Conservation (phyloP, 371 early-diverging fungal species). For the Blyttiomyces sp. region DNA sequence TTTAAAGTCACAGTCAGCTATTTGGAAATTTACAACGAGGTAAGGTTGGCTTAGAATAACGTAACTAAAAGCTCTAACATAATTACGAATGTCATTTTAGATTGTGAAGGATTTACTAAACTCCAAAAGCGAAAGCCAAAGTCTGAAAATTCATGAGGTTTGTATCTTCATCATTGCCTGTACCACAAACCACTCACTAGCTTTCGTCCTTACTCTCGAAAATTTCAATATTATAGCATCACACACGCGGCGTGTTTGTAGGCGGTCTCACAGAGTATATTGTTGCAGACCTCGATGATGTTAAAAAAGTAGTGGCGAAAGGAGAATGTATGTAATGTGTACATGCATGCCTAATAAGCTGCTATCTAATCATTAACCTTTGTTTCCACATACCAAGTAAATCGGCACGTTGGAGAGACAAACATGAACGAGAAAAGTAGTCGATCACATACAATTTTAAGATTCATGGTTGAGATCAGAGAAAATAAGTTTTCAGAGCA, state of each 20-base stretch:
- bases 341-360: no score
- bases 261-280: slow-evolving; percentile 26
- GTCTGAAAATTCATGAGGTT: slow-evolving; percentile 43
- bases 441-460: slow-evolving; percentile 57
- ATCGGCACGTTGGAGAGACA: slow-evolving; percentile 53
- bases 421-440: slow-evolving; percentile 54
- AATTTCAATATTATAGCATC: no score
- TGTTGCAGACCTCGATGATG: slow-evolving; percentile 18
- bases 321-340: slow-evolving; percentile 26
- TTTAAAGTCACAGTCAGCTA: slow-evolving; percentile 50
- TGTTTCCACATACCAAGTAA: slow-evolving; percentile 21
- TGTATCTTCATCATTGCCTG: no score
- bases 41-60: no score
- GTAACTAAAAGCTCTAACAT: no score
- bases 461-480: slow-evolving; percentile 33
- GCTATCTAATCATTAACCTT: no score
- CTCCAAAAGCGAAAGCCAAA: slow-evolving; percentile 23
- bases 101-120: slow-evolving; percentile 33
- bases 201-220: neutral
- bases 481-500: no score
- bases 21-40: slow-evolving; percentile 65
- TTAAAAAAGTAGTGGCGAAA: slow-evolving; percentile 17
- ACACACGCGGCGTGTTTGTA: slow-evolving; percentile 31
- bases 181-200: slow-evolving; percentile 11
- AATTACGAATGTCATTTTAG: neutral